Base-by-base conservation (phyloP, 306 rosid species). In the Inga oerstediana region DNA sequence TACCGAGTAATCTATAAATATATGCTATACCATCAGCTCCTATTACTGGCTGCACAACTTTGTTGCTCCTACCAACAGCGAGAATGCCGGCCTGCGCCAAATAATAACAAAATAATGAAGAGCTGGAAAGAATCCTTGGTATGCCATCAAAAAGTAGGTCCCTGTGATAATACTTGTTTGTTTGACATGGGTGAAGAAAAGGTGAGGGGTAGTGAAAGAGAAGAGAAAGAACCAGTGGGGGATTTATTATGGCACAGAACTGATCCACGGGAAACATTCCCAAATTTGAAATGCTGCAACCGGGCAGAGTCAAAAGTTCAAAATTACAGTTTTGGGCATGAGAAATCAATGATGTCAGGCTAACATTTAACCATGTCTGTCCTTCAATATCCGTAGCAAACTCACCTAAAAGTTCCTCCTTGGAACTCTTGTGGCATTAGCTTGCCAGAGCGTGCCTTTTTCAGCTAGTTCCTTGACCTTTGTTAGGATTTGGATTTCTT, bases 211-310 rank as follows among this genome's bases (percentile, higher is more conserved):
- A 27, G 81, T 54, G 81, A 59, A 82, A 80, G 72, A 61, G 85
- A 86, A 82, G 80, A 77, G 83, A 84, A 51, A 72, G 83, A 84
- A 92, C 99, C 98, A 93, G 99, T 58, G 98, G 99, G 39, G 98
- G 97, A 82, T 96, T 96, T 88, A 96, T 96, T 82, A 96, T 96
- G 46, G 99, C 99, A 88, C 95, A 96, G 83, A 96, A 96, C 17
- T 85, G 70, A 79, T 96, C 99, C 86, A 96, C 99, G 0, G 99
- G 99, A 91, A 90, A 96, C 98, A 96, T 96, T 86, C 99, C 99
- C 79, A 96, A 89, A 85, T 96, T 96, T 88, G 99, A 96, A 88
- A 96, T 96, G 93, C 99, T 96, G 99, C 89, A 91, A 8, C 77
- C 83, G 80, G 49, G 76, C 32, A 73, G 35, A 39, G 72, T 71